Conservation (phyloP, 2,329 filamentous ascomycete genomes). For the Diaporthe longicolla region DNA sequence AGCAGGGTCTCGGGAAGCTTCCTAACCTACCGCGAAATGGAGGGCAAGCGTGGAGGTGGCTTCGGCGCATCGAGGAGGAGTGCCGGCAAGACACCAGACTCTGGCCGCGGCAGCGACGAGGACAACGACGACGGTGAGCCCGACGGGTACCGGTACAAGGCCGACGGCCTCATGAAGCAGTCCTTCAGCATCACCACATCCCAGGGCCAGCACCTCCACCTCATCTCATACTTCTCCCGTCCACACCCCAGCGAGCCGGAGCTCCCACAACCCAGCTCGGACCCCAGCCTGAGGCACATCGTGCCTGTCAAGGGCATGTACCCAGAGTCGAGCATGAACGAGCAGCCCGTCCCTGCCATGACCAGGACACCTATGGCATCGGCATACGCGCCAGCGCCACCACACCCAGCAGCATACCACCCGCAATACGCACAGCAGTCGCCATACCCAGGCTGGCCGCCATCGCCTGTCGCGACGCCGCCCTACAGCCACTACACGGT, state of each 20-base stretch:
- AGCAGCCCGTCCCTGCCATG: slow-evolving; percentile 83
- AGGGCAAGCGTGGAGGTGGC: slow-evolving; percentile 91
- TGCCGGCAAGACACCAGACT: slow-evolving; percentile 85
- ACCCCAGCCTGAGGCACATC: slow-evolving; percentile 85
- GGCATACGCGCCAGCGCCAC: slow-evolving; percentile 41
- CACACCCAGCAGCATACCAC: slow-evolving; percentile 52
- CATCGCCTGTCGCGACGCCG: slow-evolving; percentile 68
- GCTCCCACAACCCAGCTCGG: slow-evolving; percentile 84
- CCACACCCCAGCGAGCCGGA: slow-evolving; percentile 80
- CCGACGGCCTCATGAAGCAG: slow-evolving; percentile 98
- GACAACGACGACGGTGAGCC: slow-evolving; percentile 88
- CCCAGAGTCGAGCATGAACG: slow-evolving; percentile 93
- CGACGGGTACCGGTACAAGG: slow-evolving; percentile 94
- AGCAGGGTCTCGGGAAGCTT: slow-evolving; percentile 98
- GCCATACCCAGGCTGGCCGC: slow-evolving; percentile 65
- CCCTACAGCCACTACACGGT: slow-evolving; percentile 63
- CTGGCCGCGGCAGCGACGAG: slow-evolving; percentile 84
- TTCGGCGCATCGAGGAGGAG: slow-evolving; percentile 72
- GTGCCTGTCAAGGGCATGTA: slow-evolving; percentile 95
- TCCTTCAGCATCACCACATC: slow-evolving; percentile 99
- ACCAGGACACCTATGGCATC: slow-evolving; percentile 78
- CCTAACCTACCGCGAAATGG: slow-evolving; percentile 97
- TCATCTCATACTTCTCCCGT: slow-evolving; percentile 96
- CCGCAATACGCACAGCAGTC: slow-evolving; percentile 58
- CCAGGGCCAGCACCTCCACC: slow-evolving; percentile 88